These are phyloP conservation scores for Candida maesae DNA, from an alignment of 805 yeast genomes.

Conservation along the genomic window DNA sequence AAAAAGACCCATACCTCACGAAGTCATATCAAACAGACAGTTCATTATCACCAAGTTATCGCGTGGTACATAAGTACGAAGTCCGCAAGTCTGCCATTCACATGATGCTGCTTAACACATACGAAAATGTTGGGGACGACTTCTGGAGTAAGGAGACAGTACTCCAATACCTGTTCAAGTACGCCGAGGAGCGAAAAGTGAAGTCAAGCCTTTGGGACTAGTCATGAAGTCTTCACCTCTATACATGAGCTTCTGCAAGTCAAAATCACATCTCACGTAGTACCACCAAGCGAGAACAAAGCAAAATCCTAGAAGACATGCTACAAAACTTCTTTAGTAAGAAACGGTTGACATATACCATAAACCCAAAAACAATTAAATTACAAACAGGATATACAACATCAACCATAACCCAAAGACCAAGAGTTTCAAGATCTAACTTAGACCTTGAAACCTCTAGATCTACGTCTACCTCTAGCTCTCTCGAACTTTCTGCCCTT, in stretches of 20 bases:
- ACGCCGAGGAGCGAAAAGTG: constrained; percentile 1
- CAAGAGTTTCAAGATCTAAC: constrained; percentile 14
- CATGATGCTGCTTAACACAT: background rate
- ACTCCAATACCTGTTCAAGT: constrained; percentile 6
- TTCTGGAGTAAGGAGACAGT: constrained; percentile 23
- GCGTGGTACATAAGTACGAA: constrained; percentile 8
- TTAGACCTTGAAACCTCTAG: constrained; percentile 99
- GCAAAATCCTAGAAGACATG: too few species aligned
- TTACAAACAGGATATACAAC: constrained; percentile 13
- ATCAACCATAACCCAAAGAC: constrained; percentile 11
- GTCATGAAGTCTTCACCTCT: too few species aligned
- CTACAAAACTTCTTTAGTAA: constrained; percentile 2
- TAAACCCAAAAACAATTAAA: constrained; percentile 15
- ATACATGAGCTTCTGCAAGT: too few species aligned
- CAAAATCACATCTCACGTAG: too few species aligned
- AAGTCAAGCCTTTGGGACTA: too few species aligned
- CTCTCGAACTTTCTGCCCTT: constrained; percentile 99
- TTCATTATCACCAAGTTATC: constrained; percentile 16
- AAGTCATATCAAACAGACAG: constrained; percentile 15
- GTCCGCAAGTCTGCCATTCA: background rate
- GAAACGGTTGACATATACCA: constrained; percentile 20
- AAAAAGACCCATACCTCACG: constrained; percentile 8
- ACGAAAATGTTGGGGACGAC: constrained; percentile 5
- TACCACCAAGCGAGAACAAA: too few species aligned
- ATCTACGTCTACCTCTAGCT: constrained; percentile 99